A percentile compares a stretch with the other conserved stretches of the same genome.
These are phyloP conservation scores for Debaryomycetaceae sp. DNA, from an alignment of 1,139 yeast species.

Conservation along the genomic window DNA sequence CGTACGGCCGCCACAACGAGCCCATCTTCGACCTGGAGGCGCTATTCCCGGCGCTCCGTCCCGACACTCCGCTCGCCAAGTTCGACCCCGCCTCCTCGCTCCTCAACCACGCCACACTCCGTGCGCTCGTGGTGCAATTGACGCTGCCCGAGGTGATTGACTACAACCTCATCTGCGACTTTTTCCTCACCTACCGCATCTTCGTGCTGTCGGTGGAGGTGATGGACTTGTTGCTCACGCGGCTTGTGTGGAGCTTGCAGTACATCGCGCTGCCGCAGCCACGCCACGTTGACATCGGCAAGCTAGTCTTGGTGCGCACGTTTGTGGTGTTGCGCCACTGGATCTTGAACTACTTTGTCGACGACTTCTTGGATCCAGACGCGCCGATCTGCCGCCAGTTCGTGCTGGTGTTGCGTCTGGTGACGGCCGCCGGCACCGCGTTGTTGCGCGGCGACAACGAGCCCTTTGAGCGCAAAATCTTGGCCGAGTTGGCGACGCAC, in stretches of 20 bases:
- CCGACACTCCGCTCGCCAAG: slow-evolving; percentile 23
- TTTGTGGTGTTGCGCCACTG: slow-evolving; percentile 89
- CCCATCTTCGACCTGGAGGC: slow-evolving; percentile 37
- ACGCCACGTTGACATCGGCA: slow-evolving; percentile 48
- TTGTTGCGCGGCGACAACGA: no score
- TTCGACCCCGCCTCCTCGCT: slow-evolving; percentile 32
- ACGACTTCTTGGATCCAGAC: slow-evolving; percentile 53
- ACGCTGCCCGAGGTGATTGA: slow-evolving; percentile 79
- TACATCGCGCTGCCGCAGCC: slow-evolving; percentile 29
- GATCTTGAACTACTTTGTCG: slow-evolving; percentile 72
- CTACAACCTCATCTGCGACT: slow-evolving; percentile 75
- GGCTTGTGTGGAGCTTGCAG: slow-evolving; percentile 73
- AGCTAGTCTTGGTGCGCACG: slow-evolving; percentile 72
- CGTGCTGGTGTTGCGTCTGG: slow-evolving; percentile 44
- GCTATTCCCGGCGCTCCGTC: slow-evolving; percentile 30
- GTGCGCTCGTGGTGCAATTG: slow-evolving; percentile 64
- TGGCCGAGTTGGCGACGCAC: slow-evolving; percentile 41
- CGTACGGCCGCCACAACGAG: slow-evolving; percentile 37
- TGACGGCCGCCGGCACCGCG: slow-evolving; percentile 23
- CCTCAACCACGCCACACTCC: slow-evolving; percentile 37
- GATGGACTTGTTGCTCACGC: slow-evolving; percentile 54
- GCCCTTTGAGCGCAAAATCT: slow-evolving; percentile 42
- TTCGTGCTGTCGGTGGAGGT: slow-evolving; percentile 58
- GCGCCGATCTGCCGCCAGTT: slow-evolving; percentile 43
- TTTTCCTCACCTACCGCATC: slow-evolving; percentile 77